A percentile compares a stretch with the other conserved stretches of the same genome.
These are phyloP conservation scores for Pezicula neosporulosa DNA, from an alignment of 2,329 filamentous ascomycete genomes.

Conservation along the genomic window DNA sequence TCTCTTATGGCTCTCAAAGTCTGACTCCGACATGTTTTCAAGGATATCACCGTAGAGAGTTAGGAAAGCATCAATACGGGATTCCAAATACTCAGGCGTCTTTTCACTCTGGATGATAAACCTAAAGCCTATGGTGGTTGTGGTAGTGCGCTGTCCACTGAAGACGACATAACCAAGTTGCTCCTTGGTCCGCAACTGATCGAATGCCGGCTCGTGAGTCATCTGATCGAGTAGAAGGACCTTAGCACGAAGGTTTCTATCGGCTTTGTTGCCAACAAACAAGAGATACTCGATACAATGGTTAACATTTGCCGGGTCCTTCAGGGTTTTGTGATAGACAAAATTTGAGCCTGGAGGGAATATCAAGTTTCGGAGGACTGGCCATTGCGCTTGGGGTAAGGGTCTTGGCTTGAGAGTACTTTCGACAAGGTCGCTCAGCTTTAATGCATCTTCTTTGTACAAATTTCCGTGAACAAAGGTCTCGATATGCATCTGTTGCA, in stretches of 20 bases:
- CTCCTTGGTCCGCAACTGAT: slow-evolving; percentile 93
- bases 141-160: slow-evolving; percentile 67
- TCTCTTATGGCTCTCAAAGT: slow-evolving; percentile 88
- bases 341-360: slow-evolving; percentile 79
- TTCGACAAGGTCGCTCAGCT: slow-evolving; percentile 80
- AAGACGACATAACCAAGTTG: slow-evolving; percentile 97
- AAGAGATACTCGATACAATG: slow-evolving; percentile 80
- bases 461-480: slow-evolving; percentile 87
- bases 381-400: slow-evolving; percentile 76
- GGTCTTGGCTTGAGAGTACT: slow-evolving; percentile 69
- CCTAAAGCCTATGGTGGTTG: slow-evolving; percentile 80
- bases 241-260: slow-evolving; percentile 70
- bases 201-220: slow-evolving; percentile 88
- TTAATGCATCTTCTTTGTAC: slow-evolving; percentile 88
- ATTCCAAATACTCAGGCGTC: slow-evolving; percentile 77
- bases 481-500: slow-evolving; percentile 84
- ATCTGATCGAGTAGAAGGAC: slow-evolving; percentile 83
- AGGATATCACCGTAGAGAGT: slow-evolving; percentile 62
- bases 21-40: slow-evolving; percentile 71
- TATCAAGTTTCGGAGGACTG: slow-evolving; percentile 71
- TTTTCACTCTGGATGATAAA: slow-evolving; percentile 94
- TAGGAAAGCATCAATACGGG: slow-evolving; percentile 84
- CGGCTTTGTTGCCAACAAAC: slow-evolving; percentile 64
- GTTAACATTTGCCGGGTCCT: slow-evolving; percentile 86
- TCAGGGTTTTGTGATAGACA: slow-evolving; percentile 75